These are phyloP conservation scores for Eudorina sp. DNA, from an alignment of 139 green algal species.

Conservation along the genomic window DNA sequence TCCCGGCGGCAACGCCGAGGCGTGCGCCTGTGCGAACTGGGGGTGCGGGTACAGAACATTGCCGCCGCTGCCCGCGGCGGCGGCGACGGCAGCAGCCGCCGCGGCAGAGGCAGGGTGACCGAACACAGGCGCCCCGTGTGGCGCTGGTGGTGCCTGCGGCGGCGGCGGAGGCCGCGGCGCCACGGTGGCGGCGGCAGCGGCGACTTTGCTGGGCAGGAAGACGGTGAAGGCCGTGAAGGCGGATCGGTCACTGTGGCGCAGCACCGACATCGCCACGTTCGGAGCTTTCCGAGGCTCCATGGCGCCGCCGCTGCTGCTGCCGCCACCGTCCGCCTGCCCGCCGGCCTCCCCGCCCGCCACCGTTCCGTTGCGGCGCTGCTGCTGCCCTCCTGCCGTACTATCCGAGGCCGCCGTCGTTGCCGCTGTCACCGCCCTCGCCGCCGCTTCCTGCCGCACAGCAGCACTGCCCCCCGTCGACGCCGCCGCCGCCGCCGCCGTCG, in stretches of 20 bases:
- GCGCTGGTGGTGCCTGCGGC: too few relatives aligned
- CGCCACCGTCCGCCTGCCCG: not conserved
- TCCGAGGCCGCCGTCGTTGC: not conserved
- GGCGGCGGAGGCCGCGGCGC: not conserved
- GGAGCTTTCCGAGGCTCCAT: not conserved
- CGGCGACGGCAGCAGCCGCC: not conserved
- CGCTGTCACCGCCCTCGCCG: not conserved
- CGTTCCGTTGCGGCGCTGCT: not conserved
- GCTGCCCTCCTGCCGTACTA: too few relatives aligned
- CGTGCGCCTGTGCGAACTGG: not conserved
- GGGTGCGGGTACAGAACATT: not conserved
- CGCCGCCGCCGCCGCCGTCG: not conserved
- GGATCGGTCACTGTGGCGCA: slow-evolving; percentile 47
- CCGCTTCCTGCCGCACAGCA: not conserved
- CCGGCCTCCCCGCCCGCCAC: not conserved
- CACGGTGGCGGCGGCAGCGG: not conserved
- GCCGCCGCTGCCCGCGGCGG: not conserved
- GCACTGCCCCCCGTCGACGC: not conserved
- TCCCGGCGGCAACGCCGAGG: slow-evolving; percentile 1
- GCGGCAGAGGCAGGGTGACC: not conserved
- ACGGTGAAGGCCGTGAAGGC: slow-evolving; percentile 57
- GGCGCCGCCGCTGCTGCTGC: not conserved
- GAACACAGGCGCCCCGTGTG: not conserved
- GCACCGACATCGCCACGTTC: too few relatives aligned
- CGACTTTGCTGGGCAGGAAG: slow-evolving; percentile 32